phyloP scores from a whole-genome alignment of 148 eudicot genomes.

The Silene uniflora region DNA sequence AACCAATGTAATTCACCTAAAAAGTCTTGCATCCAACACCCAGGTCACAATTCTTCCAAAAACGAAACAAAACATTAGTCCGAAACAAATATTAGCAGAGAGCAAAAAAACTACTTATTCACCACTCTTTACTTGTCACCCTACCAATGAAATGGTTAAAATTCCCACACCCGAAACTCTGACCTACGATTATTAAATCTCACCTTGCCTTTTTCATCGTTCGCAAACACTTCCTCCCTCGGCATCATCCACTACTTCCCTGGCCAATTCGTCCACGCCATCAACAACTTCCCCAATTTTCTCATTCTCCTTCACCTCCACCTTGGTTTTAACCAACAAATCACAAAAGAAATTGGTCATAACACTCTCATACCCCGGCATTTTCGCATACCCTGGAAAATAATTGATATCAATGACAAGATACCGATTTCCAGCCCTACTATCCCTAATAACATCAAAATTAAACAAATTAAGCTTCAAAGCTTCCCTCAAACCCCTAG shows the following conservation, averaged over 20 bases:
- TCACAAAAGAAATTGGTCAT: conserved; percentile 71
- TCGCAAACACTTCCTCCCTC: conserved; percentile 22
- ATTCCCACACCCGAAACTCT: conserved; percentile 8
- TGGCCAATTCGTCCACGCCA: conserved; percentile 10
- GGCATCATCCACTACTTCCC: conserved; percentile 27
- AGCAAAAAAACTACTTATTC: conserved; percentile 42
- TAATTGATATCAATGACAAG: conserved; percentile 86
- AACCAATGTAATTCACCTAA: conserved; percentile 16
- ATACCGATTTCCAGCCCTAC: conserved; percentile 53
- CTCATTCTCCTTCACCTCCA: conserved; percentile 3
- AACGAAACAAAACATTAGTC: conserved; percentile 23
- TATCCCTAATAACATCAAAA: conserved; percentile 73
- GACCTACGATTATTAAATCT: conserved; percentile 15
- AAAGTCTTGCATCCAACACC: conserved; percentile 24
- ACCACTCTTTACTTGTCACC: conserved; percentile 35
- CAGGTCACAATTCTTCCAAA: conserved; percentile 21
- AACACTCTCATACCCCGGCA: conserved; percentile 66
- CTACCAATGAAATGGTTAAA: conserved; percentile 25
- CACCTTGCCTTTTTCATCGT: conserved; percentile 12
- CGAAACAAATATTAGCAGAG: conserved; percentile 4
- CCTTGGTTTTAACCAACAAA: conserved; percentile 34
- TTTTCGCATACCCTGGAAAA: conserved; percentile 88
- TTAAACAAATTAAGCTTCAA: conserved; percentile 56
- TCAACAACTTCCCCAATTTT: not conserved
- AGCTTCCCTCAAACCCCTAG: conserved; percentile 44